These are phyloP conservation scores for Penicillium cataractarum DNA, from an alignment of 495 filamentous ascomycete species.

Conservation along the genomic window DNA sequence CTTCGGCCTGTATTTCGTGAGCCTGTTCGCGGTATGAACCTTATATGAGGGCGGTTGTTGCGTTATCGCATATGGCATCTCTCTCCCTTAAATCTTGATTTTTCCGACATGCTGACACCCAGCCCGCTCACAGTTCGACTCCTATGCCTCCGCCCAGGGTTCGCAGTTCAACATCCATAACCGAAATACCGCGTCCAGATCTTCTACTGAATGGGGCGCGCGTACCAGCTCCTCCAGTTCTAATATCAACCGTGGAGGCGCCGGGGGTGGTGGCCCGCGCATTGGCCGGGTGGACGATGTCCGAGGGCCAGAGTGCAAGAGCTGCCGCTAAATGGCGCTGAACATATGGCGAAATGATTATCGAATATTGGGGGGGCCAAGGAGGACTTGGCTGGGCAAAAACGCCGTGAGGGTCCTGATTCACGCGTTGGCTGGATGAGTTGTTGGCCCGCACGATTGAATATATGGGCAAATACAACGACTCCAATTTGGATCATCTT, in stretches of 20 bases:
- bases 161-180: constrained; percentile 63
- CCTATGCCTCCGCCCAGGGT: constrained; percentile 64
- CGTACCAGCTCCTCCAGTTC: constrained; percentile 27
- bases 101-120: constrained; percentile 23
- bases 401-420: not conserved
- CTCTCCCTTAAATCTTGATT: not conserved
- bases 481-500: not conserved
- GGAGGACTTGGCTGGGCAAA: not conserved
- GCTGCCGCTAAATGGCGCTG: constrained; percentile 28
- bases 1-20: constrained; percentile 46
- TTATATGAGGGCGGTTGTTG: not conserved
- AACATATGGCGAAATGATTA: not conserved
- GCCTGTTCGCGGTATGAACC: constrained; percentile 44
- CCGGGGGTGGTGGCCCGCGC: constrained; percentile 34
- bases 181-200: constrained; percentile 23
- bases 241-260: constrained; percentile 34
- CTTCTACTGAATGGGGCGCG: constrained; percentile 30
- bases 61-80: not conserved
- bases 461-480: not conserved
- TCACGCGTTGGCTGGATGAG: too few relatives aligned
- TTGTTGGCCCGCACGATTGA: not conserved
- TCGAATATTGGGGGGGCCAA: not conserved
- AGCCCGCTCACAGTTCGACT: constrained; percentile 56
- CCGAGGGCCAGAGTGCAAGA: constrained; percentile 43
- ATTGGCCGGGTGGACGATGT: constrained; percentile 49